Conservation (phyloP, 2,329 filamentous ascomycete genomes). For the Cordyceps cateniannulata region DNA sequence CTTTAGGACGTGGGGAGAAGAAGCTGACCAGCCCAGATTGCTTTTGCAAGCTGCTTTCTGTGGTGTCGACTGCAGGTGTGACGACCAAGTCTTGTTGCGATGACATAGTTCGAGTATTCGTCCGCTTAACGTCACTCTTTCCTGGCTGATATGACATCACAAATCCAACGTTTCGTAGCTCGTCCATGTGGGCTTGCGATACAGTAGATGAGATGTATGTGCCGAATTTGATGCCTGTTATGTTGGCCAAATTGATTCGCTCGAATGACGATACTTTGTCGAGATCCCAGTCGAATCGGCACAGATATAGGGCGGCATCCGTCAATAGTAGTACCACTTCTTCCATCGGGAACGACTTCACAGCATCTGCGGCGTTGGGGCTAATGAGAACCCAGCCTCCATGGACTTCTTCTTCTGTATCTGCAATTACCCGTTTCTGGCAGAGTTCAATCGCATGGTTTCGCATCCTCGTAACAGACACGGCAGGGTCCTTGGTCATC, state of each 20-base stretch:
- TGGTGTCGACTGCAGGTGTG: constrained; percentile 14
- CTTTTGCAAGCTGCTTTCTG: constrained; percentile 17
- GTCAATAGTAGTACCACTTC: constrained; percentile 86
- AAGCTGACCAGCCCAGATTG: constrained; percentile 35
- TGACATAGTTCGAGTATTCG: constrained; percentile 79
- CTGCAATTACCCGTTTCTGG: constrained; percentile 76
- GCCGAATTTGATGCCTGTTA: constrained; percentile 68
- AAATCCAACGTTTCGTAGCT: constrained; percentile 75
- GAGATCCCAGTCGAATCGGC: constrained; percentile 87
- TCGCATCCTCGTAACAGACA: constrained; percentile 77
- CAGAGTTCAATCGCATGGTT: constrained; percentile 87
- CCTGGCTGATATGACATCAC: constrained; percentile 70
- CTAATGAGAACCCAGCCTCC: constrained; percentile 85
- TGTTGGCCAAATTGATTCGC: constrained; percentile 67
- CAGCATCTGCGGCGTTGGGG: constrained; percentile 63
- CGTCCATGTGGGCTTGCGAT: constrained; percentile 69
- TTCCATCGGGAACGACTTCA: constrained; percentile 69
- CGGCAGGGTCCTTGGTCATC: constrained; percentile 85
- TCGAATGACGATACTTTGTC: constrained; percentile 95
- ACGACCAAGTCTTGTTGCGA: constrained; percentile 33
- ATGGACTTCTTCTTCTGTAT: constrained; percentile 77
- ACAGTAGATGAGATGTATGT: constrained; percentile 89
- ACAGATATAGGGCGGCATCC: constrained; percentile 77
- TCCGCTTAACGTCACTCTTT: constrained; percentile 63
- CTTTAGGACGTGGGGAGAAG: constrained; percentile 31